These are phyloP conservation scores for Physcomitrellopsis africana DNA, from an alignment of 225 moss, liverwort and hornwort species.

Conservation along the genomic window DNA sequence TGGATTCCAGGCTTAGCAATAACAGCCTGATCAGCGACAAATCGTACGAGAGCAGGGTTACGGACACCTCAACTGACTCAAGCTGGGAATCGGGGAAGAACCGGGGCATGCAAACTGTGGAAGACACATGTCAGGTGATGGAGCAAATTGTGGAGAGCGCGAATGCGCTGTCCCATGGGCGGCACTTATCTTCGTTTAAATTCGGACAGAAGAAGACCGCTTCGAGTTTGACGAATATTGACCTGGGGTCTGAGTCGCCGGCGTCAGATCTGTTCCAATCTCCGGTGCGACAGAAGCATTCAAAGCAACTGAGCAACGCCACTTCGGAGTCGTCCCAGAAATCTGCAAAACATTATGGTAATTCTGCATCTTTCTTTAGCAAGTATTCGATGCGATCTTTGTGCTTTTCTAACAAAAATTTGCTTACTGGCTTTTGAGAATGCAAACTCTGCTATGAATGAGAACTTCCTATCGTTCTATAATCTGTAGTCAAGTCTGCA, in stretches of 20 bases:
- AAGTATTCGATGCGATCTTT: conserved; percentile 26
- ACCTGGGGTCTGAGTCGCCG: conserved; percentile 38
- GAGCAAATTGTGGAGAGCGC: conserved; percentile 62
- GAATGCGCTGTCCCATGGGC: conserved; percentile 50
- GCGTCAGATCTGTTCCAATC: conserved; percentile 34
- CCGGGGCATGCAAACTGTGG: conserved; percentile 33
- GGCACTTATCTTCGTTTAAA: conserved; percentile 60
- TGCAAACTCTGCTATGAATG: conserved; percentile 41
- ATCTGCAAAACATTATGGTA: conserved; percentile 52
- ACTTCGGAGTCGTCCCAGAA: conserved; percentile 50
- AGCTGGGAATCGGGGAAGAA: conserved; percentile 55
- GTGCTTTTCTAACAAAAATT: conserved; percentile 32
- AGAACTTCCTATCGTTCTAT: conserved; percentile 15
- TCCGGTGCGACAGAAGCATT: conserved; percentile 27
- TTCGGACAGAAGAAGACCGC: conserved; percentile 62
- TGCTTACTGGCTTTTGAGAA: conserved; percentile 29
- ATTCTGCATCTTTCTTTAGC: conserved; percentile 26
- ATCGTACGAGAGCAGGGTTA: conserved; percentile 42
- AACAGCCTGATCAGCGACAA: conserved; percentile 62
- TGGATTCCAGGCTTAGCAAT: conserved; percentile 59
- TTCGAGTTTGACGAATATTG: conserved; percentile 30
- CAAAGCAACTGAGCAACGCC: conserved; percentile 41
- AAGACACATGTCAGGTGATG: conserved; percentile 52
- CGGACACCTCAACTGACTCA: conserved; percentile 48
- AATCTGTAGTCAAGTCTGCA: conserved; percentile 23